Conservation (phyloP, 306 rosid species). For the Begonia masoniana region DNA sequence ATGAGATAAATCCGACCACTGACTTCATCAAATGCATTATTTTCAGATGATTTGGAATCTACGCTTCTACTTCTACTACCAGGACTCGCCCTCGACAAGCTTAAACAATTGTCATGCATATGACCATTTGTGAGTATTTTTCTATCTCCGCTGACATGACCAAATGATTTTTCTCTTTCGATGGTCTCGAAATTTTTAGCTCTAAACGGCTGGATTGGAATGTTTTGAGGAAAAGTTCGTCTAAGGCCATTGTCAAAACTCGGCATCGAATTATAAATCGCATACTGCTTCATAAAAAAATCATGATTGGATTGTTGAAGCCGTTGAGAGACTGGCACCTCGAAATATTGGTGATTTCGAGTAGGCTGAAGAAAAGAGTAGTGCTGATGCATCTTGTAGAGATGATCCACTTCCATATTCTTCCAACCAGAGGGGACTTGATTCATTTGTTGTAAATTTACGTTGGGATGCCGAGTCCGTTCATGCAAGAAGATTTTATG, state of each 20-base stretch:
- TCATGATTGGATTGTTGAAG: constrained; percentile 16
- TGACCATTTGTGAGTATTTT: constrained; percentile 13
- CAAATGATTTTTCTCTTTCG: constrained; percentile 20
- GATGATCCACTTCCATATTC: constrained; percentile 24
- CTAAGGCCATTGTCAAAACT: constrained; percentile 17
- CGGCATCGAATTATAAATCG: constrained; percentile 3
- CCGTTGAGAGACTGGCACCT: too few species aligned
- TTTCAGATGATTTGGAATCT: constrained; percentile 21
- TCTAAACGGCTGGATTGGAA: constrained; percentile 15
- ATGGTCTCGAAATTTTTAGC: constrained; percentile 20
- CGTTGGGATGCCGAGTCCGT: constrained; percentile 14
- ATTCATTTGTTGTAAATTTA: constrained; percentile 19
- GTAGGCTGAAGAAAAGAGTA: constrained; percentile 24
- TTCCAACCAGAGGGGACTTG: constrained; percentile 30
- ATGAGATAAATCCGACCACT: constrained; percentile 28
- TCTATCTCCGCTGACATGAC: constrained; percentile 18
- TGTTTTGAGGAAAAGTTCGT: constrained; percentile 24
- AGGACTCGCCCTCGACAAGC: constrained; percentile 10
- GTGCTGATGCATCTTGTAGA: constrained; percentile 15
- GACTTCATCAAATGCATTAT: constrained; percentile 34
- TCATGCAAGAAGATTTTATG: constrained; percentile 20
- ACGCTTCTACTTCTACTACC: constrained; percentile 5
- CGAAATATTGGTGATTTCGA: constrained; percentile 22
- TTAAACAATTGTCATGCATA: constrained; percentile 14
- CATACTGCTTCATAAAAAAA: constrained; percentile 14